These are phyloP conservation scores for Ceratocystis colombiana DNA, from an alignment of 2,329 filamentous ascomycete genomes.

Conservation along the genomic window DNA sequence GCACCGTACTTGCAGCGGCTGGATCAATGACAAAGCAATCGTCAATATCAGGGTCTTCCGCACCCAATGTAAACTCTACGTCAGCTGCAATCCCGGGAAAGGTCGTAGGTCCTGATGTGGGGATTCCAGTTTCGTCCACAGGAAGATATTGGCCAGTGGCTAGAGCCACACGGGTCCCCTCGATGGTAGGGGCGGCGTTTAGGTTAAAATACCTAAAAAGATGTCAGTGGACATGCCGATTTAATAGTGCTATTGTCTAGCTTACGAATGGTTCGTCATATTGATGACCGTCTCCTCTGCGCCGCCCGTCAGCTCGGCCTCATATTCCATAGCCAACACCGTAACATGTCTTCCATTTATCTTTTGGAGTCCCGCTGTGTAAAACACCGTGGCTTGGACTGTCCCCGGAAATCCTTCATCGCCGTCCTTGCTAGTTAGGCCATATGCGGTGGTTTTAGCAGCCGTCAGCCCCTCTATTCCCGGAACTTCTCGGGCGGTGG, in stretches of 20 bases:
- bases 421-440: slow-evolving; percentile 55
- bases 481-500: slow-evolving; percentile 42
- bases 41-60: slow-evolving; percentile 65
- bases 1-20: slow-evolving; percentile 38
- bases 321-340: slow-evolving; percentile 77
- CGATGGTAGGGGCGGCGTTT: slow-evolving; percentile 43
- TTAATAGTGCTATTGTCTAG: not conserved
- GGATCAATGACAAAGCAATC: slow-evolving; percentile 75
- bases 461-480: slow-evolving; percentile 52
- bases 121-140: slow-evolving; percentile 63
- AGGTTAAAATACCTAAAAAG: slow-evolving; percentile 54
- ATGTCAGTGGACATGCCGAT: not conserved
- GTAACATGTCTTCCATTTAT: slow-evolving; percentile 53
- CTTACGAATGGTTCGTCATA: slow-evolving; percentile 78
- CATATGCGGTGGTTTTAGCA: slow-evolving; percentile 49
- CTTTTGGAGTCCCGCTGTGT: slow-evolving; percentile 61
- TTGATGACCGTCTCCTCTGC: slow-evolving; percentile 85
- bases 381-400: slow-evolving; percentile 66
- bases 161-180: slow-evolving; percentile 57
- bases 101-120: slow-evolving; percentile 53
- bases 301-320: slow-evolving; percentile 67
- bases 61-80: slow-evolving; percentile 61
- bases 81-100: slow-evolving; percentile 57
- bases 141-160: slow-evolving; percentile 57
- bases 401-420: slow-evolving; percentile 88